phyloP scores from a whole-genome alignment of 129 eudicot genomes.

The Ambrosia artemisiifolia region DNA sequence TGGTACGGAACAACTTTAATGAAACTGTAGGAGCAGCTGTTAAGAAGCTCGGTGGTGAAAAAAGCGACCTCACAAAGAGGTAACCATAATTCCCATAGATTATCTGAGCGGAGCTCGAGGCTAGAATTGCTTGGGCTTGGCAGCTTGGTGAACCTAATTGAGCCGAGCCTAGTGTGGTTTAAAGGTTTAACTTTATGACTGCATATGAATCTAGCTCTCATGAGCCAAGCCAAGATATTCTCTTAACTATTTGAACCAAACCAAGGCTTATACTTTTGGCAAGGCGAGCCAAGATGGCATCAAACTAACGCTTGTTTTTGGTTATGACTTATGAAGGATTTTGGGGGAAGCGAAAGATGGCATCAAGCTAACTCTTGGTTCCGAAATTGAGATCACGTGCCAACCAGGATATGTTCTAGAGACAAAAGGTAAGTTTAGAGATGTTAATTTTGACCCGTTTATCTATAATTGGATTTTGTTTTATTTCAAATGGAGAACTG shows the following conservation, averaged over 20 bases:
- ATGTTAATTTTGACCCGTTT: not conserved
- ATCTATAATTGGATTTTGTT: not conserved
- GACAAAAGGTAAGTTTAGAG: constrained; percentile 49
- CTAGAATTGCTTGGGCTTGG: not conserved
- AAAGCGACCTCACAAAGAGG: constrained; percentile 62
- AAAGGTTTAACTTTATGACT: too few species aligned
- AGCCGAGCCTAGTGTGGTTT: too few species aligned
- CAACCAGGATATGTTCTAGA: constrained; percentile 70
- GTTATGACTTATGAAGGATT: constrained; percentile 30
- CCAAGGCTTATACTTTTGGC: not conserved
- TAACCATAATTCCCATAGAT: constrained; percentile 2
- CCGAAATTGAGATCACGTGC: constrained; percentile 61
- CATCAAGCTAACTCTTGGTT: constrained; percentile 58
- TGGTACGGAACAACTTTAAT: constrained; percentile 63
- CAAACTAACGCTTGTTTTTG: not conserved
- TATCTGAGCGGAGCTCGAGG: not conserved
- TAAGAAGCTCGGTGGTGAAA: constrained; percentile 58
- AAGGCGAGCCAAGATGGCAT: constrained; percentile 1
- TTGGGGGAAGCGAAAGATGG: constrained; percentile 69
- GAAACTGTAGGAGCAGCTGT: constrained; percentile 67
- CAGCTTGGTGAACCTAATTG: too few species aligned
- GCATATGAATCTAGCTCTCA: too few species aligned
- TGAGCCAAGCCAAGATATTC: too few species aligned
- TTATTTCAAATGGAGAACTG: not conserved
- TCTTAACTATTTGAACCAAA: not conserved